Percentiles rank a stretch among this genome's conserved stretches.
Evolutionary conservation across 306 rosid genomes (phyloP).

Genomic region (Quercus ilex): DNA sequence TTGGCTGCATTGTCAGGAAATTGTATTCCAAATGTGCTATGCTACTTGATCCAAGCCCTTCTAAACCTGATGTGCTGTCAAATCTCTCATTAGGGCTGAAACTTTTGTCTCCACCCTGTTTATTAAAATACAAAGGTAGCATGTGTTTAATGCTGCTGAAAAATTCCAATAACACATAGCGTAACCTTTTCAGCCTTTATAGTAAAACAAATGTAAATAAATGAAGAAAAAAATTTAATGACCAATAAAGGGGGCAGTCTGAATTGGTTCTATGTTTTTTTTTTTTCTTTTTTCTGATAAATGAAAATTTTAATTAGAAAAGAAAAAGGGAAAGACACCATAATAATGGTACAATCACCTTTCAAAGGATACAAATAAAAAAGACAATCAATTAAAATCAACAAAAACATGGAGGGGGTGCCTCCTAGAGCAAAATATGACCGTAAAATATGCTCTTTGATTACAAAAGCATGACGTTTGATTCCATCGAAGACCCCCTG

Average conservation of each 20-base stretch:
- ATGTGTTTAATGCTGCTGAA: neutral
- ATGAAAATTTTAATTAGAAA: too few relatives aligned
- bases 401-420: too few relatives aligned
- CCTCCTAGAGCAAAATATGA: too few relatives aligned
- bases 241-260: neutral
- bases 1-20: constrained; percentile 21
- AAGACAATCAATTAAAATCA: too few relatives aligned
- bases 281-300: too few relatives aligned
- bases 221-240: neutral
- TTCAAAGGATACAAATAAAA: too few relatives aligned
- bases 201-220: neutral
- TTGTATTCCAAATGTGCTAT: constrained; percentile 5
- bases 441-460: too few relatives aligned
- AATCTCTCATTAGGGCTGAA: constrained; percentile 10
- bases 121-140: neutral
- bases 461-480: too few relatives aligned
- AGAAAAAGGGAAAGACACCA: too few relatives aligned
- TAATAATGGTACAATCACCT: too few relatives aligned
- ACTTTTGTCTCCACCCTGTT: constrained; percentile 27
- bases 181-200: neutral
- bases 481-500: too few relatives aligned
- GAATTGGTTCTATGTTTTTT: neutral
- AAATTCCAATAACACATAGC: neutral
- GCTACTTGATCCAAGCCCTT: constrained; percentile 13
- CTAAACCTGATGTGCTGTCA: constrained; percentile 10